Conservation (phyloP, 257 asterid genomes). For the Avicennia marina region DNA sequence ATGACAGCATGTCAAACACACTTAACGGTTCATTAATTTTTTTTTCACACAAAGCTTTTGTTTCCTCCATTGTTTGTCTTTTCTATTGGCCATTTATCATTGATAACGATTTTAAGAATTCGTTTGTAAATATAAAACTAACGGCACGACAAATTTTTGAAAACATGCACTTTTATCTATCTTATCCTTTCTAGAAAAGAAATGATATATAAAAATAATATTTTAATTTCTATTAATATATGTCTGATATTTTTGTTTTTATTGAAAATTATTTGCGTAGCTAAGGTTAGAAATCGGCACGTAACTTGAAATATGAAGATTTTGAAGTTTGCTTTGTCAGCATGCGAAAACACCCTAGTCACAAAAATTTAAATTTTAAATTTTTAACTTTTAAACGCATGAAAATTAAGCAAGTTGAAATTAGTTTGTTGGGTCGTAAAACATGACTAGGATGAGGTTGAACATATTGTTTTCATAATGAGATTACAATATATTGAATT, state of each 20-base stretch:
- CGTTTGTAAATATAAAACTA: neutral
- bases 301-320: neutral
- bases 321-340: slow-evolving; percentile 18
- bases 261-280: neutral
- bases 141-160: slow-evolving; percentile 12
- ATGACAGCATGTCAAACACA: slow-evolving; percentile 36
- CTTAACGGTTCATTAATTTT: slow-evolving; percentile 27
- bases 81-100: slow-evolving; percentile 14
- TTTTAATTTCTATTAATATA: neutral
- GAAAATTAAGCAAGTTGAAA: slow-evolving; percentile 23
- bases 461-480: neutral
- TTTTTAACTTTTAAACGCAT: neutral
- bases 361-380: slow-evolving; percentile 3
- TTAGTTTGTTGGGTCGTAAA: slow-evolving; percentile 2
- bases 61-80: slow-evolving; percentile 36
- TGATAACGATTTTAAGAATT: slow-evolving; percentile 25
- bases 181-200: slow-evolving; percentile 12
- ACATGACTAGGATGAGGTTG: neutral
- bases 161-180: slow-evolving; percentile 17
- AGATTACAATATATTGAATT: neutral
- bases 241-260: neutral
- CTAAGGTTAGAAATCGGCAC: slow-evolving; percentile 14
- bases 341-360: slow-evolving; percentile 11
- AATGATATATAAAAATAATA: neutral
- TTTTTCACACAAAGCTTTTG: slow-evolving; percentile 8